Conservation (phyloP, 2,329 filamentous ascomycete species). For the Tolypocladium tundrense region DNA sequence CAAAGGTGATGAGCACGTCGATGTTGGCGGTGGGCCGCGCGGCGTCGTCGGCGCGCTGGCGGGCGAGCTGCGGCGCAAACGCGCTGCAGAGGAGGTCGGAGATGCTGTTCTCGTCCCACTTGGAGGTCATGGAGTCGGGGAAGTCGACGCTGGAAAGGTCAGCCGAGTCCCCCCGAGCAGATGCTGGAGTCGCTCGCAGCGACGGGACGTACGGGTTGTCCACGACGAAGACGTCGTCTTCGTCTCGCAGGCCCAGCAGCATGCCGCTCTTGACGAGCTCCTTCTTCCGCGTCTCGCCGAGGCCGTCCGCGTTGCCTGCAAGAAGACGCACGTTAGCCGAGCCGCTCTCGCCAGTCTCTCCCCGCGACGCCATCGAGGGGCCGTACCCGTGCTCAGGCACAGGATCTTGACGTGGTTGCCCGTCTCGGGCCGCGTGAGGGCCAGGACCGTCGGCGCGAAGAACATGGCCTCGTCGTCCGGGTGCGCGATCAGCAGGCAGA, state of each 20-base stretch:
- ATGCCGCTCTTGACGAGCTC: constrained; percentile 77
- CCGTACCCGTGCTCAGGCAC: constrained; percentile 71
- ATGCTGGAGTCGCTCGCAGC: background rate
- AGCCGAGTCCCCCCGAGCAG: background rate
- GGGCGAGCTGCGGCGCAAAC: constrained; percentile 57
- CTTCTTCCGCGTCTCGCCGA: constrained; percentile 71
- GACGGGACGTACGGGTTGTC: constrained; percentile 53
- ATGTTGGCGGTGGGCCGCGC: constrained; percentile 43
- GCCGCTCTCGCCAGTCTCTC: background rate
- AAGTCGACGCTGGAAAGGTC: constrained; percentile 45
- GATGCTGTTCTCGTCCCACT: constrained; percentile 65
- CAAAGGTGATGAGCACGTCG: constrained; percentile 85
- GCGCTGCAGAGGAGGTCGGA: constrained; percentile 58
- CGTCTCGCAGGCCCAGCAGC: constrained; percentile 60
- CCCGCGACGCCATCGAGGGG: background rate
- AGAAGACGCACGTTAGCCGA: background rate
- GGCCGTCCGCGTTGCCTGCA: constrained; percentile 71
- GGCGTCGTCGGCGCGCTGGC: constrained; percentile 18
- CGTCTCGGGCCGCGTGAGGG: constrained; percentile 67
- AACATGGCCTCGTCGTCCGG: constrained; percentile 99
- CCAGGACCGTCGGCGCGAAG: constrained; percentile 80
- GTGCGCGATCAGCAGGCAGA: constrained; percentile 89
- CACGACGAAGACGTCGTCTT: constrained; percentile 77
- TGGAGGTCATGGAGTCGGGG: constrained; percentile 76
- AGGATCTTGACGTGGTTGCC: constrained; percentile 92